A percentile compares a stretch with the other conserved stretches of the same genome.
These are phyloP conservation scores for Tricholoma furcatifolium DNA, from an alignment of 768 basidiomycete genomes.

Conservation along the genomic window DNA sequence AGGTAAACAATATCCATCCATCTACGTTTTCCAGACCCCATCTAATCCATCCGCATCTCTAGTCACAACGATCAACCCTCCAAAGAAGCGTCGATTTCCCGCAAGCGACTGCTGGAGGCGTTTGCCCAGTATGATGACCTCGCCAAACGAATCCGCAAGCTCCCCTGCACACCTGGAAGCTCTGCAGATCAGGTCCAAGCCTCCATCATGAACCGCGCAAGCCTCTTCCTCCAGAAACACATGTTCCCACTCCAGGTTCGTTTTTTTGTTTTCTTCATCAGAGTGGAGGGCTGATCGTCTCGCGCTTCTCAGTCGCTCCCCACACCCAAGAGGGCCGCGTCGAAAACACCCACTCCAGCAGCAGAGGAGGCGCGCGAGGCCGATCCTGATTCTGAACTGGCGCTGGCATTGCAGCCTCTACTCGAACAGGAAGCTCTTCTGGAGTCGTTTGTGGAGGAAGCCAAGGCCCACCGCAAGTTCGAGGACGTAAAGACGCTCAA, in stretches of 20 bases:
- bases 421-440: constrained; percentile 93
- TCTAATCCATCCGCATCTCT: not conserved
- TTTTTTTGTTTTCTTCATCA: not conserved
- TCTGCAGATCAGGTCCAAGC: constrained; percentile 84
- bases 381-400: constrained; percentile 69
- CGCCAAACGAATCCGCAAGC: constrained; percentile 76
- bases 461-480: constrained; percentile 87
- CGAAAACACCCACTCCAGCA: constrained; percentile 2
- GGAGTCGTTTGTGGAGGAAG: constrained; percentile 88
- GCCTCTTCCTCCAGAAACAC: constrained; percentile 81
- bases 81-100: constrained; percentile 64
- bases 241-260: constrained; percentile 83
- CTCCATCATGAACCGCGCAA: constrained; percentile 76
- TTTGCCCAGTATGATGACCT: constrained; percentile 89
- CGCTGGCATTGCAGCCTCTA: constrained; percentile 77
- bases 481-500: constrained; percentile 91
- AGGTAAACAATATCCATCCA: constrained; percentile 40
- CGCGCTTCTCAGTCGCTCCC: constrained; percentile 44
- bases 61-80: constrained; percentile 51
- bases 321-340: constrained; percentile 37
- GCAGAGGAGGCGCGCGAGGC: constrained; percentile 28
- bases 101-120: constrained; percentile 81
- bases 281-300: not conserved
- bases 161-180: constrained; percentile 64
- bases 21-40: not conserved